A percentile compares a stretch with the other conserved stretches of the same genome.
phyloP scores from a whole-genome alignment of 2,329 filamentous ascomycete species.

The Paradendryphiella salina region DNA sequence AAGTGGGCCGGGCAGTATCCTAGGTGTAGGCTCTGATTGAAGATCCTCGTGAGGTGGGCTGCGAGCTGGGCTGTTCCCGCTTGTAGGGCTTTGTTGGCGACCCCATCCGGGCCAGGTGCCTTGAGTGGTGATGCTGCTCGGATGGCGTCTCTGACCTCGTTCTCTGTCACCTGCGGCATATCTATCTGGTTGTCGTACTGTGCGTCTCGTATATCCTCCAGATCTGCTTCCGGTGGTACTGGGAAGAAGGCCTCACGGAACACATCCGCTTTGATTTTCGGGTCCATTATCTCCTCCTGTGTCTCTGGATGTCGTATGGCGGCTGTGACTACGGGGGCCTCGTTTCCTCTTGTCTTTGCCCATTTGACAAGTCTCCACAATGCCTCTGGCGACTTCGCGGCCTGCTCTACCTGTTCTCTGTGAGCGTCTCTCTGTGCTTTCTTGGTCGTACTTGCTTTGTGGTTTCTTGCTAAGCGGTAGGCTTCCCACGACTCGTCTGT shows the following conservation, averaged over 20 bases:
- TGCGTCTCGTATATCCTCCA: constrained; percentile 17
- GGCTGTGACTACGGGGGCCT: constrained; percentile 5
- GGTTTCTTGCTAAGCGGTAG: constrained; percentile 24
- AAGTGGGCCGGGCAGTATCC: constrained; percentile 17
- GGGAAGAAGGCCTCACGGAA: constrained; percentile 26
- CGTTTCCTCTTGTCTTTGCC: constrained; percentile 26
- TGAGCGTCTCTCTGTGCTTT: constrained; percentile 22
- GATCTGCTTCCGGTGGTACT: constrained; percentile 17
- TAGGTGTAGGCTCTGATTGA: constrained; percentile 22
- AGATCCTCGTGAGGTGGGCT: constrained; percentile 13
- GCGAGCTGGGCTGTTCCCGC: constrained; percentile 3
- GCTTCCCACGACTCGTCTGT: constrained; percentile 18
- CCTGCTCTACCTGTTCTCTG: constrained; percentile 28
- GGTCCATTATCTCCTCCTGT: constrained; percentile 7
- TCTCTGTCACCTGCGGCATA: constrained; percentile 20
- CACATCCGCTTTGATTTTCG: constrained; percentile 15
- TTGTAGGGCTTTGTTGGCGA: constrained; percentile 20
- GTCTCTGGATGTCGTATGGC: constrained; percentile 17
- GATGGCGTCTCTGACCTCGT: constrained; percentile 27
- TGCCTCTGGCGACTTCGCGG: constrained; percentile 19
- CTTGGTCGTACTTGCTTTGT: constrained; percentile 27
- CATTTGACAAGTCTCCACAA: constrained; percentile 32
- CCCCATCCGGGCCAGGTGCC: constrained; percentile 26
- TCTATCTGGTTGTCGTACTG: constrained; percentile 21
- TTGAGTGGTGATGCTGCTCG: constrained; percentile 24